Evolutionary conservation across 2,329 filamentous ascomycete genomes (phyloP).

Genomic region (Colletotrichum brevisporum): DNA sequence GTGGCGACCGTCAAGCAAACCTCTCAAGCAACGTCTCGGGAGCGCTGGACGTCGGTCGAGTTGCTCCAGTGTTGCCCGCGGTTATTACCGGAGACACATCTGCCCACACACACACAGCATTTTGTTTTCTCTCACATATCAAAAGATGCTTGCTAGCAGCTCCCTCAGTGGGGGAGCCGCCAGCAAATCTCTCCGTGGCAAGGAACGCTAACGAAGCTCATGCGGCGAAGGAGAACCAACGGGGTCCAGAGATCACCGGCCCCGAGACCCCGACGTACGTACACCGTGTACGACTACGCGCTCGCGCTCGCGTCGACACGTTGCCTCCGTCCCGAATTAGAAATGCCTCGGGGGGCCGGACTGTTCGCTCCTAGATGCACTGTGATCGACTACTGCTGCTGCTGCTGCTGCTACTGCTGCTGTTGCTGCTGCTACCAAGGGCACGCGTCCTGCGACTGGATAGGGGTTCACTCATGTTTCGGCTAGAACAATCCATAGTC

Average conservation of each 20-base stretch:
- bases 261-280: conserved; percentile 3
- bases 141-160: too few species aligned
- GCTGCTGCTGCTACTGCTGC: neutral
- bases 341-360: conserved; percentile 13
- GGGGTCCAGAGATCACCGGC: conserved; percentile 15
- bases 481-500: conserved; percentile 32
- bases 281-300: neutral
- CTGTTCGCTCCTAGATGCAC: neutral
- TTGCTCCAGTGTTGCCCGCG: neutral
- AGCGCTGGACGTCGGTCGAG: conserved; percentile 2
- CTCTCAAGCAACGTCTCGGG: too few species aligned
- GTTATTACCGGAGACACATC: too few species aligned
- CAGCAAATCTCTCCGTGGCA: conserved; percentile 10
- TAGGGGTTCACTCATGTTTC: conserved; percentile 34
- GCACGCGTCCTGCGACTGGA: conserved; percentile 16
- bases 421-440: conserved; percentile 6
- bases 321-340: conserved; percentile 9
- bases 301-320: conserved; percentile 4
- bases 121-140: too few species aligned
- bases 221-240: conserved; percentile 1
- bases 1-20: conserved; percentile 12
- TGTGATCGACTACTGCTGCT: neutral
- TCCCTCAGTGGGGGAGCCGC: neutral
- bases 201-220: conserved; percentile 11
- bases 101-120: too few species aligned